Percentiles rank a stretch among this genome's conserved stretches.
phyloP scores from a whole-genome alignment of 2,329 filamentous ascomycete species.

The Dactylellina leptospora region DNA sequence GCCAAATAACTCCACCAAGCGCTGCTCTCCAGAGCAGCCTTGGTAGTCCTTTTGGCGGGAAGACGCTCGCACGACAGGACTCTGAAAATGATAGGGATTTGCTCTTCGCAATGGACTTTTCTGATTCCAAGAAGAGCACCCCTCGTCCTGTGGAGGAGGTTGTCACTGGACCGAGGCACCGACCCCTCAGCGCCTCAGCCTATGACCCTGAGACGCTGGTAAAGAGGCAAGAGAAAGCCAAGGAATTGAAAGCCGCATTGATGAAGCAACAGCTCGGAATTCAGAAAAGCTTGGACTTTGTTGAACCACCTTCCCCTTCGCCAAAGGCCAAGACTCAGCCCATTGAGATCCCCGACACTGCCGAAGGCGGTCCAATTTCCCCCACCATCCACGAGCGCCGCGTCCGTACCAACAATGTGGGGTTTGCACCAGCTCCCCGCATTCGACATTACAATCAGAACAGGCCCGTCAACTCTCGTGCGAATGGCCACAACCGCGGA shows the following conservation, averaged over 20 bases:
- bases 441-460: constrained; percentile 49
- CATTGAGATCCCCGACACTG: constrained; percentile 8
- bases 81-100: constrained; percentile 37
- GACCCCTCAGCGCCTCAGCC: constrained; percentile 37
- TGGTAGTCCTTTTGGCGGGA: constrained; percentile 43
- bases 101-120: constrained; percentile 46
- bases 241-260: constrained; percentile 39
- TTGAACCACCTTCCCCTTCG: constrained; percentile 33
- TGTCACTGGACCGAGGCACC: constrained; percentile 38
- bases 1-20: constrained; percentile 48
- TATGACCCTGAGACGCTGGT: constrained; percentile 47
- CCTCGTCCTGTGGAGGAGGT: constrained; percentile 40
- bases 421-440: constrained; percentile 45
- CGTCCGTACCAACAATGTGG: constrained; percentile 36
- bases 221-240: constrained; percentile 48
- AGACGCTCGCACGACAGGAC: constrained; percentile 24
- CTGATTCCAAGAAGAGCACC: constrained; percentile 31
- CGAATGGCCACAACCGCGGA: constrained; percentile 39
- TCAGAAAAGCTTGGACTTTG: constrained; percentile 14
- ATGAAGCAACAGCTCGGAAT: constrained; percentile 26
- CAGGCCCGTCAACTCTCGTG: constrained; percentile 41
- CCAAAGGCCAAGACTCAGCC: constrained; percentile 26
- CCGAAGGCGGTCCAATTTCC: constrained; percentile 22
- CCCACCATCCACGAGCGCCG: constrained; percentile 50
- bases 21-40: constrained; percentile 36